phyloP scores from a whole-genome alignment of 306 rosid genomes.

The Psophocarpus tetragonolobus region DNA sequence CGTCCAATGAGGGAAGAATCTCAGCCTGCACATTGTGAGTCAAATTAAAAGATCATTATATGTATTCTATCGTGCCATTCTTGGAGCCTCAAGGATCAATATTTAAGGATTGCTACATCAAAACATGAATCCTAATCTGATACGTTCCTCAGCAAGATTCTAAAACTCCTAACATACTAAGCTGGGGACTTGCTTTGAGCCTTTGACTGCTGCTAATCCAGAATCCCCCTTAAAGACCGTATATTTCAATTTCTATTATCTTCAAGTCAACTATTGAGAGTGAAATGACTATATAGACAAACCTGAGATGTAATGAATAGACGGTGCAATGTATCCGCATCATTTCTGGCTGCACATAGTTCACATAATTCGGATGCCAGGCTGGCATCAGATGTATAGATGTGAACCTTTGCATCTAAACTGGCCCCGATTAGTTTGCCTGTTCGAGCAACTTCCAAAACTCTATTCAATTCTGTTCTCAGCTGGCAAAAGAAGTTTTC shows the following conservation, averaged over 20 bases:
- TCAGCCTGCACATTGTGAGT: constrained; percentile 61
- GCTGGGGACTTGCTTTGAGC: background rate
- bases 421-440: constrained; percentile 86
- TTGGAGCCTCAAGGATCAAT: background rate
- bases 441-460: constrained; percentile 81
- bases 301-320: constrained; percentile 95
- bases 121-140: background rate
- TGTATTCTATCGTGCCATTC: background rate
- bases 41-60: background rate
- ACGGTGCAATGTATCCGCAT: constrained; percentile 72
- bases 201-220: background rate
- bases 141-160: background rate
- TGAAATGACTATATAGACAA: constrained; percentile 11
- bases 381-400: constrained; percentile 55
- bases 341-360: constrained; percentile 59
- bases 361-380: constrained; percentile 67
- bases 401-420: constrained; percentile 88
- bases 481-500: constrained; percentile 56
- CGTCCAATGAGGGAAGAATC: constrained; percentile 60
- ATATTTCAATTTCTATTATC: background rate
- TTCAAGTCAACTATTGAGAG: background rate
- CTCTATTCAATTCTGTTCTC: constrained; percentile 90
- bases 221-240: background rate
- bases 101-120: background rate
- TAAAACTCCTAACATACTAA: background rate